phyloP scores from a whole-genome alignment of 2,329 filamentous ascomycete species.

The Sordariomycetes sp. region DNA sequence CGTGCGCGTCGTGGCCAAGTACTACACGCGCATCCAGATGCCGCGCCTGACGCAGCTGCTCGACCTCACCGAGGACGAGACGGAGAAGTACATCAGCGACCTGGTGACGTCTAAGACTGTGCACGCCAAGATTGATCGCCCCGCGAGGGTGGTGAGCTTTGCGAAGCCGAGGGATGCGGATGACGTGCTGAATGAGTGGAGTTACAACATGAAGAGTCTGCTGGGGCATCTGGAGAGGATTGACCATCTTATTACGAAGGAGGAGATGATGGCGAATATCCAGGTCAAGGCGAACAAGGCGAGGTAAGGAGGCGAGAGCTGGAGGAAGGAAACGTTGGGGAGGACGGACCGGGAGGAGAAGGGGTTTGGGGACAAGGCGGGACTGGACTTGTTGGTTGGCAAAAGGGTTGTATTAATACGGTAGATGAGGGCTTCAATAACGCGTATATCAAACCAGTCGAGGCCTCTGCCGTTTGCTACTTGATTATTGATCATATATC shows the following conservation, averaged over 20 bases:
- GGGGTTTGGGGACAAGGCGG: too few relatives aligned
- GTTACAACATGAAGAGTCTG: slow-evolving; percentile 91
- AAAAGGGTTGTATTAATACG: neutral
- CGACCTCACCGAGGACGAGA: slow-evolving; percentile 88
- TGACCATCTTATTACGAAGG: slow-evolving; percentile 97
- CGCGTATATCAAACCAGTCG: too few relatives aligned
- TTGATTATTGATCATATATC: too few relatives aligned
- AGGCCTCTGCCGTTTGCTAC: too few relatives aligned
- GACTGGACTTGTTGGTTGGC: too few relatives aligned
- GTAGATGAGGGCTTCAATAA: neutral
- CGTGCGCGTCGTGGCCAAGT: slow-evolving; percentile 92
- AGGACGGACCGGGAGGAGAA: too few relatives aligned
- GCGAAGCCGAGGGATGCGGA: slow-evolving; percentile 90
- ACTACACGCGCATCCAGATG: slow-evolving; percentile 96
- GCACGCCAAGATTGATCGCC: slow-evolving; percentile 92
- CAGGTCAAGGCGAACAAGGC: slow-evolving; percentile 41
- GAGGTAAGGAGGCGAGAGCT: neutral
- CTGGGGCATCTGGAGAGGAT: slow-evolving; percentile 78
- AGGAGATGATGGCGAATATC: slow-evolving; percentile 99
- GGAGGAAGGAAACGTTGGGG: too few relatives aligned
- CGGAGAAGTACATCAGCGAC: slow-evolving; percentile 97
- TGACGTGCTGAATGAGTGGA: slow-evolving; percentile 97
- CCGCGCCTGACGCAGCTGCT: slow-evolving; percentile 79
- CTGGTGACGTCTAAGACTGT: slow-evolving; percentile 96
- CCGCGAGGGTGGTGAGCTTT: slow-evolving; percentile 84